A percentile compares a stretch with the other conserved stretches of the same genome.
Evolutionary conservation across 208 protist species (phyloP).

Genomic region (Angomonas desouzai): DNA sequence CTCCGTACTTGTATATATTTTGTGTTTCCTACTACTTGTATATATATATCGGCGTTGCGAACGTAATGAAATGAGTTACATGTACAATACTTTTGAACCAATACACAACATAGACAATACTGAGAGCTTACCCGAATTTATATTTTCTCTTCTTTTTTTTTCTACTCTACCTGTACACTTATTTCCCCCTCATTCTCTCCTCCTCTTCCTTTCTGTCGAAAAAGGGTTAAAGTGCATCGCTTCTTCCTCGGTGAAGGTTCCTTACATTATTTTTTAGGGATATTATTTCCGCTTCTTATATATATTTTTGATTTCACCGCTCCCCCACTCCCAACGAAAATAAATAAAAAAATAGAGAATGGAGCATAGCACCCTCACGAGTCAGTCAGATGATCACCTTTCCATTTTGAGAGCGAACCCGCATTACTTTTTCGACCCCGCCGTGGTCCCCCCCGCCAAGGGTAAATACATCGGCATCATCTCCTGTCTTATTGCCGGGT

Average conservation of each 20-base stretch:
- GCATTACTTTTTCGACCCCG: slow-evolving; percentile 67
- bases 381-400: background rate
- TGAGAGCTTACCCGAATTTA: too few species aligned
- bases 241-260: background rate
- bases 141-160: too few species aligned
- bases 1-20: slow-evolving; percentile 10
- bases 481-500: slow-evolving; percentile 53
- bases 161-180: too few species aligned
- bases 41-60: too few species aligned
- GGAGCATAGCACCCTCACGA: background rate
- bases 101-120: background rate
- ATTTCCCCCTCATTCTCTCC: slow-evolving; percentile 6
- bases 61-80: too few species aligned
- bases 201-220: background rate
- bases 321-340: background rate
- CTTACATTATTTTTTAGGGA: slow-evolving; percentile 9
- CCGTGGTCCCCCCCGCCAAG: slow-evolving; percentile 30
- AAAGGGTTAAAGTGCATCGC: background rate
- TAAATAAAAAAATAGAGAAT: too few species aligned
- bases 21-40: slow-evolving; percentile 16
- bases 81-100: background rate
- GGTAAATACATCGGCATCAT: slow-evolving; percentile 63
- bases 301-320: slow-evolving; percentile 11
- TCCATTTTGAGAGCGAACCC: background rate
- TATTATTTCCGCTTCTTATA: background rate